phyloP scores from a whole-genome alignment of 2,329 filamentous ascomycete species.

The Paecilomyces dactylethromorphus region DNA sequence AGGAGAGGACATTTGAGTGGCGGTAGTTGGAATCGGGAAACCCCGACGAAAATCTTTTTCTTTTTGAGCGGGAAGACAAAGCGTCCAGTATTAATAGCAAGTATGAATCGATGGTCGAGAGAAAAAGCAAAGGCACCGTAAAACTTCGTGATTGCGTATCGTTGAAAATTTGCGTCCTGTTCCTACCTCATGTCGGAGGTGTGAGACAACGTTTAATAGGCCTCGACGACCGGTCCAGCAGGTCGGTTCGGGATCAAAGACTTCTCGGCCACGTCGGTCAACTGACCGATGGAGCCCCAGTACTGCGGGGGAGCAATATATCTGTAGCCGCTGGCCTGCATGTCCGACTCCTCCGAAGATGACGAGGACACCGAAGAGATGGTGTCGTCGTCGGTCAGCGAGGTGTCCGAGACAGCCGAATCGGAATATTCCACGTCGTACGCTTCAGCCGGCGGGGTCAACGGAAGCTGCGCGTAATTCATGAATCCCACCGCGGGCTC shows the following conservation, averaged over 20 bases:
- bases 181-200: neutral
- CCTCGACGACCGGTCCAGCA: constrained; percentile 18
- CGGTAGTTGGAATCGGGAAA: neutral
- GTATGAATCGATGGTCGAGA: neutral
- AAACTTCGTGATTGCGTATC: constrained; percentile 1
- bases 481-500: constrained; percentile 29
- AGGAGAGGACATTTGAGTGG: neutral
- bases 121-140: neutral
- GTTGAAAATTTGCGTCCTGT: neutral
- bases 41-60: neutral
- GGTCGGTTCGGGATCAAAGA: constrained; percentile 18
- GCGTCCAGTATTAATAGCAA: neutral
- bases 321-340: constrained; percentile 19
- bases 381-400: constrained; percentile 33
- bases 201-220: constrained; percentile 15
- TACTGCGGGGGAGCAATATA: constrained; percentile 19
- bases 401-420: constrained; percentile 33
- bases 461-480: constrained; percentile 28
- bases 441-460: constrained; percentile 26
- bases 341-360: constrained; percentile 23
- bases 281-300: constrained; percentile 17
- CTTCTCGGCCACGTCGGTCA: constrained; percentile 23
- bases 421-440: constrained; percentile 31
- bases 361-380: constrained; percentile 26
- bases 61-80: neutral